Conservation (phyloP, 176 grass and related monocot species). For the Chloris gayana region DNA sequence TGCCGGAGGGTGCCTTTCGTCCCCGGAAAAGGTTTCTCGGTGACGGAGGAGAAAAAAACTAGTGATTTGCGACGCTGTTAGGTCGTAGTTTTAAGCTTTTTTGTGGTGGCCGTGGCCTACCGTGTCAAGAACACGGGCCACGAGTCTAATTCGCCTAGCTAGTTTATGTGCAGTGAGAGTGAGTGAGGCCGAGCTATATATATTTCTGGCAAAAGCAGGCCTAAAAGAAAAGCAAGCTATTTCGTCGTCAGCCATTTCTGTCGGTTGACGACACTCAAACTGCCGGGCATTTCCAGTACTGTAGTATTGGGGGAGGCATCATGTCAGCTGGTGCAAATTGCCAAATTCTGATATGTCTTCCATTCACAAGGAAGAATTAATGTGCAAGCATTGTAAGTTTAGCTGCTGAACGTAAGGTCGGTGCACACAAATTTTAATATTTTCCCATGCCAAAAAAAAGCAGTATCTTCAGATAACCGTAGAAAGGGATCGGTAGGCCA, state of each 20-base stretch:
- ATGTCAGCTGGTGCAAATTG: no score
- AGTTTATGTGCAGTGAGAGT: neutral
- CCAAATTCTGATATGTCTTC: no score
- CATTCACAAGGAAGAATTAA: no score
- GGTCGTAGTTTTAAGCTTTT: constrained; percentile 43
- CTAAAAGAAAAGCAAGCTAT: neutral
- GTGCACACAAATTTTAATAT: no score
- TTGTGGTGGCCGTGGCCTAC: neutral
- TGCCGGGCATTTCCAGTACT: no score
- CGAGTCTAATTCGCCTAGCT: neutral
- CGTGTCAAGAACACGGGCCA: constrained; percentile 15
- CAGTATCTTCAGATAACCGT: no score
- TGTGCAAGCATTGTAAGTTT: no score
- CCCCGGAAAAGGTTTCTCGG: neutral
- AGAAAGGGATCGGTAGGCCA: no score
- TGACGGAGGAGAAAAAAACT: neutral
- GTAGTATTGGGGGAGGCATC: no score
- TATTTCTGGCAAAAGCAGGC: no score
- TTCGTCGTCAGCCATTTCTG: neutral
- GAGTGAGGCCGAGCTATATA: neutral
- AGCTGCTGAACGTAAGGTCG: no score
- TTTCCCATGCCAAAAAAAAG: no score
- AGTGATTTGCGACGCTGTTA: neutral
- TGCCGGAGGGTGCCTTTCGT: constrained; percentile 13
- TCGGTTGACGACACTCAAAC: neutral